These are phyloP conservation scores for Phytophthora meadii DNA, from an alignment of 352 stramenopile species.

Conservation along the genomic window DNA sequence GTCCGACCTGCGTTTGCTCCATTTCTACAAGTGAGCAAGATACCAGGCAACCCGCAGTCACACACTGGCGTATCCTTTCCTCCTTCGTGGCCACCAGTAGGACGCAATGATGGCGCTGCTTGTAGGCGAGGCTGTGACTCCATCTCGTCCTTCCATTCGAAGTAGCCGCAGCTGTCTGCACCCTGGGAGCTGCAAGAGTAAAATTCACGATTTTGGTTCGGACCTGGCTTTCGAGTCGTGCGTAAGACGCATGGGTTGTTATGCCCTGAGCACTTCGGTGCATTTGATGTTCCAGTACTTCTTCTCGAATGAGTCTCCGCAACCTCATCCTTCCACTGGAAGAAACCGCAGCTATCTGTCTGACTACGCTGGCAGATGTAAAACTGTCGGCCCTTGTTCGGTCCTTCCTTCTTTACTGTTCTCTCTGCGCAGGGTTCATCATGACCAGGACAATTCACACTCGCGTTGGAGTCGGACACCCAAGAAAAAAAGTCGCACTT, in stretches of 20 bases:
- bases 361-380: slow-evolving; percentile 61
- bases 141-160: slow-evolving; percentile 93
- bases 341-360: slow-evolving; percentile 72
- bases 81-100: neutral
- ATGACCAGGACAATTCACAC: slow-evolving; percentile 60
- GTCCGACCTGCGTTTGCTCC: slow-evolving; percentile 90
- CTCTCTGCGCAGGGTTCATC: slow-evolving; percentile 70
- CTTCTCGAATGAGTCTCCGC: slow-evolving; percentile 13
- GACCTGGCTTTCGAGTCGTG: slow-evolving; percentile 52
- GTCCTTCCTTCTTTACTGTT: slow-evolving; percentile 67
- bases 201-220: slow-evolving; percentile 94
- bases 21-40: slow-evolving; percentile 72
- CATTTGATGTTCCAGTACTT: neutral
- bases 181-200: slow-evolving; percentile 87
- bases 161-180: slow-evolving; percentile 70
- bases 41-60: slow-evolving; percentile 47
- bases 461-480: slow-evolving; percentile 60
- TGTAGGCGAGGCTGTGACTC: slow-evolving; percentile 10
- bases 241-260: slow-evolving; percentile 49
- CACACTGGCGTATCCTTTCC: slow-evolving; percentile 37
- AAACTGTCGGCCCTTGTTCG: slow-evolving; percentile 75
- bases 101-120: slow-evolving; percentile 3
- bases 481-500: slow-evolving; percentile 95
- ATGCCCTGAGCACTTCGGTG: slow-evolving; percentile 58
- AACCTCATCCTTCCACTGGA: slow-evolving; percentile 78